Evolutionary conservation across 495 filamentous ascomycete species (phyloP).

Genomic region (Daldinia grandis): DNA sequence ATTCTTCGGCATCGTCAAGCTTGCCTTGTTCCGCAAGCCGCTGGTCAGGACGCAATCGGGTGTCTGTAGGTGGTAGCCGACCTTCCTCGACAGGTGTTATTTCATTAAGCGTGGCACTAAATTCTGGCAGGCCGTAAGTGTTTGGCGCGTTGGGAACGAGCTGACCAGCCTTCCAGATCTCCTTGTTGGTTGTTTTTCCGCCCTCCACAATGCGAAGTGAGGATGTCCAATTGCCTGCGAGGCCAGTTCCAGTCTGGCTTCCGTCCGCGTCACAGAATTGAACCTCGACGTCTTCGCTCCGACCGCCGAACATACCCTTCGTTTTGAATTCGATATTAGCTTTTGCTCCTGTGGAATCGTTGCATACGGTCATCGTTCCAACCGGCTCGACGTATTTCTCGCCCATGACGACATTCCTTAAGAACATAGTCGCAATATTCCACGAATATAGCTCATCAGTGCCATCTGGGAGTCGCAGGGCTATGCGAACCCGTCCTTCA

Average conservation of each 20-base stretch:
- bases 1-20: conserved; percentile 81
- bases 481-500: conserved; percentile 82
- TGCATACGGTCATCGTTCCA: conserved; percentile 80
- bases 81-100: conserved; percentile 80
- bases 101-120: conserved; percentile 88
- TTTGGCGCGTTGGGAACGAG: conserved; percentile 78
- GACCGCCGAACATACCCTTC: conserved; percentile 95
- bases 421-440: conserved; percentile 83
- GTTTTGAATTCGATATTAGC: conserved; percentile 85
- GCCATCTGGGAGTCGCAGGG: conserved; percentile 66
- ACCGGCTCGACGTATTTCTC: conserved; percentile 99
- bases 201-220: conserved; percentile 69
- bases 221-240: conserved; percentile 86
- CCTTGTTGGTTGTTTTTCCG: conserved; percentile 61
- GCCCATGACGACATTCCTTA: conserved; percentile 95
- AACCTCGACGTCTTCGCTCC: conserved; percentile 87
- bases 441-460: conserved; percentile 83
- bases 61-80: conserved; percentile 80
- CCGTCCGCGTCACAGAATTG: conserved; percentile 73
- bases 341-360: conserved; percentile 82
- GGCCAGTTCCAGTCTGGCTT: conserved; percentile 63
- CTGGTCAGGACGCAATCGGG: conserved; percentile 88
- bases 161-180: conserved; percentile 79
- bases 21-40: conserved; percentile 83
- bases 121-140: conserved; percentile 86